These are phyloP conservation scores for Clitoria ternatea DNA, from an alignment of 306 rosid genomes.

Conservation along the genomic window DNA sequence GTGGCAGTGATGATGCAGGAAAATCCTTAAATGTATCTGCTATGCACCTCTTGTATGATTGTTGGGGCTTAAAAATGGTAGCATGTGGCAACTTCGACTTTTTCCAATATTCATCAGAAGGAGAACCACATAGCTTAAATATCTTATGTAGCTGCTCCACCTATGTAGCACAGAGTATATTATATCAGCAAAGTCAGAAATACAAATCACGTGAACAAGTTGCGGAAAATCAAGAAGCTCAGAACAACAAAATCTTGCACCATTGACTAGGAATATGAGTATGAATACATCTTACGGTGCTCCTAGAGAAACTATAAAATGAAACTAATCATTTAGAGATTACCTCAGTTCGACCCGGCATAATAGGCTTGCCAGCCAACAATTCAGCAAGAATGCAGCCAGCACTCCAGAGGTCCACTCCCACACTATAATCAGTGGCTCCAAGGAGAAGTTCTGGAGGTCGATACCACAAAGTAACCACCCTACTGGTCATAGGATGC, in stretches of 20 bases:
- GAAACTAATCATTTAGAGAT: constrained; percentile 4
- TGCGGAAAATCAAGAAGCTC: too few species aligned
- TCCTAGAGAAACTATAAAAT: not conserved
- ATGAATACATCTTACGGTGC: not conserved
- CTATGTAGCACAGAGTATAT: constrained; percentile 33
- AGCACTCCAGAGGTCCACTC: constrained; percentile 94
- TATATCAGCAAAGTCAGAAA: constrained; percentile 17
- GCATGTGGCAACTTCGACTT: constrained; percentile 89
- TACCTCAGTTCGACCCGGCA: constrained; percentile 96
- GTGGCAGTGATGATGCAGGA: constrained; percentile 72
- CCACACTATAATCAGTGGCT: constrained; percentile 83
- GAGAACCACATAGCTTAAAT: constrained; percentile 93
- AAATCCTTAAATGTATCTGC: constrained; percentile 69
- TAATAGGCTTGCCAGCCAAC: constrained; percentile 86
- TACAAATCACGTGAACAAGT: not conserved
- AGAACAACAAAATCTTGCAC: constrained; percentile 15
- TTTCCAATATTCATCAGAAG: constrained; percentile 88
- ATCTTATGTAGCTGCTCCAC: constrained; percentile 95
- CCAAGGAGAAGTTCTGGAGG: constrained; percentile 93
- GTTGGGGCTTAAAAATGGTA: constrained; percentile 83
- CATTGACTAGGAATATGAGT: constrained; percentile 4
- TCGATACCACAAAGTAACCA: constrained; percentile 89
- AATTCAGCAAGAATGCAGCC: constrained; percentile 92
- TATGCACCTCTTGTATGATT: constrained; percentile 79
- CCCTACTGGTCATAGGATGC: constrained; percentile 95